Evolutionary conservation across 2,329 filamentous ascomycete genomes (phyloP), one percentile per base, ranked within the genome.

Genomic region (Incumbomyces delicatus): DNA sequence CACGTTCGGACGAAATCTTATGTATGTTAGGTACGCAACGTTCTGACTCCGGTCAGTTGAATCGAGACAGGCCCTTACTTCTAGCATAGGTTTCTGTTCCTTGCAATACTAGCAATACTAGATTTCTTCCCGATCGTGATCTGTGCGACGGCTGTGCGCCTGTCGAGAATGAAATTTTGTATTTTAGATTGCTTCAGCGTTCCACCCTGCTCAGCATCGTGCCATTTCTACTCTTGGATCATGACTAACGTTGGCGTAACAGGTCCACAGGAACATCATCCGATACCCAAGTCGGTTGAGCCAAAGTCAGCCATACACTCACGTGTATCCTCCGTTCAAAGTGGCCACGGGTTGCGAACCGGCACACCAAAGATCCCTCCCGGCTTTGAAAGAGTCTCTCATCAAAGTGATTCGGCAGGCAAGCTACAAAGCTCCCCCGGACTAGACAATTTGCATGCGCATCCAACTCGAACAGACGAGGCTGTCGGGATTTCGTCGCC

Each of bases 11-110:
- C 27, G 42, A 36, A 18, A 50, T 47, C 60, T 58, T 62, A 69
- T 71, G 68, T 71, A 71, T 64, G 68, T 71, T 71, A 71, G 70
- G 66, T 64, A 69, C 67, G 68, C 33, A 45, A 40, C 22, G 27
- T 37, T 34, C 42, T 45, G 42, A 45, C 66, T 67, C 60, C 58
- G 65, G 64, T 65, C 58, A 59, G 60, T 63, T 64, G 55, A 61
- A 50, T 60, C 59, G 63, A 69, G 67, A 67, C 58, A 59, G 63
- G 60, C 65, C 67, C 66, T 68, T 66, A 68, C 66, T 62, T 60
- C 58, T 59, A 62, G 33, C 29, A 38, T 45, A 45, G 42, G 42
- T 45, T 30, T 38, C 60, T 62, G 61, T 64, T 61, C 61, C 59
- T 63, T 63, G 67, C 67, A 63, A 68, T 58, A 53, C 53, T 50